Conservation (phyloP, 257 asterid species). For the Solanum habrochaites region DNA sequence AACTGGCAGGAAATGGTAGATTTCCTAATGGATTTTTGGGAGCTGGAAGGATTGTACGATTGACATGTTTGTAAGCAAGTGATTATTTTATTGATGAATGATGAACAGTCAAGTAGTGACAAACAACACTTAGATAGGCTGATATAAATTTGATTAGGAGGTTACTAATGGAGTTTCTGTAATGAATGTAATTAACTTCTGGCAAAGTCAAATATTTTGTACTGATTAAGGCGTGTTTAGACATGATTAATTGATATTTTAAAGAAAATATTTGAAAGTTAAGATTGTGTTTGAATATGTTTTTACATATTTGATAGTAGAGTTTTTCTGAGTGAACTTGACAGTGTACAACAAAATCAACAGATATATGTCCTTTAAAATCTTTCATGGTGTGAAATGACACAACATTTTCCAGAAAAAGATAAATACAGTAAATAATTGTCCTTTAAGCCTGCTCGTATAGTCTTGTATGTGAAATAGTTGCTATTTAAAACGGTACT, state of each 20-base stretch:
- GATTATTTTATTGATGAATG: not conserved
- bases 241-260: not conserved
- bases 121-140: not conserved
- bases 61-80: not conserved
- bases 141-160: not conserved
- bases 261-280: not conserved
- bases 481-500: not conserved
- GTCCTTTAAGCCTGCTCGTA: not conserved
- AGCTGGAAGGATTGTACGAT: slow-evolving; percentile 24
- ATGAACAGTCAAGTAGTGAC: not conserved
- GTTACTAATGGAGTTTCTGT: not conserved
- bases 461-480: not conserved
- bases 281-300: not conserved
- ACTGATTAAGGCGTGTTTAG: not conserved
- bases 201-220: not conserved
- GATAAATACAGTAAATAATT: not conserved
- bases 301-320: not conserved
- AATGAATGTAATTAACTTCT: not conserved
- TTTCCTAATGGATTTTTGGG: slow-evolving; percentile 29
- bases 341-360: not conserved
- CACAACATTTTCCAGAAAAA: not conserved
- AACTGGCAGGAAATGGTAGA: slow-evolving; percentile 33
- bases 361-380: not conserved
- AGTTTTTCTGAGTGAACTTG: not conserved
- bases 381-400: not conserved